Conservation (phyloP, 805 yeast genomes). For the Sungouiella thailandica region DNA sequence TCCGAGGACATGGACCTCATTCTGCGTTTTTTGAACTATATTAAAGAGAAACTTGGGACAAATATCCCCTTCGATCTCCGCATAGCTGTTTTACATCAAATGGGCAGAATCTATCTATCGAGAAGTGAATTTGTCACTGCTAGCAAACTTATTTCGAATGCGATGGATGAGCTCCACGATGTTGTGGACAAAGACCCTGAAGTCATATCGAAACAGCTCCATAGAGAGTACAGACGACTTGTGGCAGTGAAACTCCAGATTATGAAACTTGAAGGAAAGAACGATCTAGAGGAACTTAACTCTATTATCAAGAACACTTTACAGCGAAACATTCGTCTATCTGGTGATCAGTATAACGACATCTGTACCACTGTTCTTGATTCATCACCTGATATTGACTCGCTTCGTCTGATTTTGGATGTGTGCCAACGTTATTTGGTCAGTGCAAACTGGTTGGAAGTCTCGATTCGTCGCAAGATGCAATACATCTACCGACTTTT, state of each 20-base stretch:
- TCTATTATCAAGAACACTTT: conserved; percentile 2
- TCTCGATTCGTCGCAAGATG: conserved; percentile 15
- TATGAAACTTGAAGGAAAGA: conserved; percentile 2
- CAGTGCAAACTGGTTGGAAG: conserved; percentile 27
- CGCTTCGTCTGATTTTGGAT: conserved; percentile 10
- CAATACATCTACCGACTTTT: conserved; percentile 26
- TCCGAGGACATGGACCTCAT: conserved; percentile 20
- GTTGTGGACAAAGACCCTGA: conserved; percentile 11
- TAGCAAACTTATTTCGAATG: conserved; percentile 19
- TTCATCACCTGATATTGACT: conserved; percentile 1
- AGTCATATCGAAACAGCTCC: conserved; percentile 18
- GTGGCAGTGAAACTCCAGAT: conserved; percentile 14
- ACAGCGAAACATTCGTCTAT: conserved; percentile 13
- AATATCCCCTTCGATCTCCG: conserved; percentile 20
- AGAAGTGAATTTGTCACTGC: conserved; percentile 21
- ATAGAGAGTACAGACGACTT: conserved; percentile 14
- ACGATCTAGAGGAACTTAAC: not conserved
- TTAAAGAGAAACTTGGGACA: conserved; percentile 18
- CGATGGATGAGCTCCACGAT: conserved; percentile 20
- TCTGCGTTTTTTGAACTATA: conserved; percentile 25
- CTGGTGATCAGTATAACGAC: conserved; percentile 16
- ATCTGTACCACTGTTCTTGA: conserved; percentile 5
- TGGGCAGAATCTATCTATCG: conserved; percentile 24
- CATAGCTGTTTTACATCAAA: conserved; percentile 21
- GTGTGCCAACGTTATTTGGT: conserved; percentile 28